Conservation (phyloP, 495 filamentous ascomycete species). For the Tetracladium marchalianum region DNA sequence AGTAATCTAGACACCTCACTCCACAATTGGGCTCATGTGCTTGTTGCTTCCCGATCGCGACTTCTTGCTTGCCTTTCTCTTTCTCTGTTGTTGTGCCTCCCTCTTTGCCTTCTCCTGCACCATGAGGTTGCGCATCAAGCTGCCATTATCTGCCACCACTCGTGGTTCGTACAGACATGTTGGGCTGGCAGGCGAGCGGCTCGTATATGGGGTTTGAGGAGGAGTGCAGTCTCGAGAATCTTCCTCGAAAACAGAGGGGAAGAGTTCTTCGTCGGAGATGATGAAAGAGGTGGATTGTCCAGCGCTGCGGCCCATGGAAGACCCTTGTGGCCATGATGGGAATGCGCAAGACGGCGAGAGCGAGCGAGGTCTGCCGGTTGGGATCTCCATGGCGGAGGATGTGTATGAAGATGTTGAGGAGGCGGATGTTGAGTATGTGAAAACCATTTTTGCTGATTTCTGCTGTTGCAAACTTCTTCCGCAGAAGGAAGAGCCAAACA, state of each 20-base stretch:
- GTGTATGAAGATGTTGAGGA: conserved; percentile 13
- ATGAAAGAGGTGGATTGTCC: conserved; percentile 20
- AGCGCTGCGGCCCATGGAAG: conserved; percentile 31
- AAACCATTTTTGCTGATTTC: conserved; percentile 11
- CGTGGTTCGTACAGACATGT: conserved; percentile 8
- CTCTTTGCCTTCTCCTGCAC: conserved; percentile 17
- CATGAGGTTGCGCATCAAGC: conserved; percentile 16
- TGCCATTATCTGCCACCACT: conserved; percentile 12
- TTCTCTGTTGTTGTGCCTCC: conserved; percentile 6
- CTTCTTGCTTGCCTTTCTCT: conserved; percentile 11
- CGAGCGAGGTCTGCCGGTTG: conserved; percentile 7
- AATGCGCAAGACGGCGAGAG: conserved; percentile 36
- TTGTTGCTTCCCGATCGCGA: conserved; percentile 15
- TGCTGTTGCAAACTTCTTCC: no score
- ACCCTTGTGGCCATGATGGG: conserved; percentile 43
- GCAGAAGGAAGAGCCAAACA: no score
- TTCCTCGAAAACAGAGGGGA: conserved; percentile 29
- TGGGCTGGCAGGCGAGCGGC: conserved; percentile 10
- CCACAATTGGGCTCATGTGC: conserved; percentile 18
- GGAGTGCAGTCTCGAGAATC: conserved; percentile 15
- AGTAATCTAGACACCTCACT: conserved; percentile 6
- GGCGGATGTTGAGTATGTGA: conserved; percentile 14
- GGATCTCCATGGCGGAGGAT: conserved; percentile 16
- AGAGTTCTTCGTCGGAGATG: conserved; percentile 44
- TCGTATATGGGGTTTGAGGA: conserved; percentile 7